phyloP scores from a whole-genome alignment of 1,284 basidiomycete species.

The Trichosporon sp. region DNA sequence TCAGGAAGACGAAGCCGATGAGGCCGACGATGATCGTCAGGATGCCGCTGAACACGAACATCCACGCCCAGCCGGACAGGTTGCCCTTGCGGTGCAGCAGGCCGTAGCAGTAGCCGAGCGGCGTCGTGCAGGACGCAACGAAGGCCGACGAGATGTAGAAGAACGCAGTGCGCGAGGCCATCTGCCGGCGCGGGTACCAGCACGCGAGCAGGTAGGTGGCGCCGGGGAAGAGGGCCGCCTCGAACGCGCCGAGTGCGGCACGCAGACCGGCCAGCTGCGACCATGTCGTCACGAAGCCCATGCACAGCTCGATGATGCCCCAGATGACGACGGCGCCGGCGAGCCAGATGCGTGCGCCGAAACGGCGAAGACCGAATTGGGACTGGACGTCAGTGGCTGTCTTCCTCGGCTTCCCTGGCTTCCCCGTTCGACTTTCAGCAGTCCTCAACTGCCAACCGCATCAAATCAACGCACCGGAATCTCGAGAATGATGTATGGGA shows the following conservation, averaged over 20 bases:
- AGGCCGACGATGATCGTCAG: slow-evolving; percentile 33
- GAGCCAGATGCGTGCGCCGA: slow-evolving; percentile 21
- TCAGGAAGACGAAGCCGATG: slow-evolving; percentile 30
- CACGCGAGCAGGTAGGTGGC: slow-evolving; percentile 51
- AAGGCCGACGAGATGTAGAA: slow-evolving; percentile 21
- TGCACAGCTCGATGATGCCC: slow-evolving; percentile 49
- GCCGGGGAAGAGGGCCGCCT: slow-evolving; percentile 44
- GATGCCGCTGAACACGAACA: slow-evolving; percentile 7
- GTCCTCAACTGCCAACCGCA: not conserved
- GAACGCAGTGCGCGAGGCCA: slow-evolving; percentile 34
- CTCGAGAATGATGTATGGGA: slow-evolving; percentile 48
- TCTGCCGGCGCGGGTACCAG: slow-evolving; percentile 52
- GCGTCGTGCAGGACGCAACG: slow-evolving; percentile 10
- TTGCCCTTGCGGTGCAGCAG: slow-evolving; percentile 11
- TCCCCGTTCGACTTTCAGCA: not conserved
- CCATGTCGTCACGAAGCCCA: slow-evolving; percentile 44
- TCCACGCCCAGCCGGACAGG: slow-evolving; percentile 1
- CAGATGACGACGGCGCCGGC: slow-evolving; percentile 31
- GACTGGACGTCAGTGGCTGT: slow-evolving; percentile 1
- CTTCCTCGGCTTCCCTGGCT: no score
- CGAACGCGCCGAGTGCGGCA: slow-evolving; percentile 47
- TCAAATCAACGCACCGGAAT: slow-evolving; percentile 16
- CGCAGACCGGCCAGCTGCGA: slow-evolving; percentile 46
- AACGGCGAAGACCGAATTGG: slow-evolving; percentile 28
- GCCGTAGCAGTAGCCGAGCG: slow-evolving; percentile 16